Evolutionary conservation across 2,329 filamentous ascomycete genomes (phyloP), one percentile per base, ranked within the genome.

Genomic region (Coniochaeta hoffmannii): DNA sequence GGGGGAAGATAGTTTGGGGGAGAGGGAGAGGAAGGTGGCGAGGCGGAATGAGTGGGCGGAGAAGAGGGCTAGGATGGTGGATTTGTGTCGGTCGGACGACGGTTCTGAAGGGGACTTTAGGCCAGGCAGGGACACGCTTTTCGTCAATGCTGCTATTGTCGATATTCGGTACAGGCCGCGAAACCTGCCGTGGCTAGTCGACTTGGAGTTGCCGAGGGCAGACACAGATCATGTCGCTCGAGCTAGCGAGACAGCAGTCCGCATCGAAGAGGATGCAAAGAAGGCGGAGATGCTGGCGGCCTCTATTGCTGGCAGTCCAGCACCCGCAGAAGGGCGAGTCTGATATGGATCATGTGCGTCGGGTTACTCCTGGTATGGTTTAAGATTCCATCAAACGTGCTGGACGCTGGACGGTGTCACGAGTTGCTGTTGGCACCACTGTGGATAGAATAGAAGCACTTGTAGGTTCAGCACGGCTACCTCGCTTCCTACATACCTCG

Each of bases 131-230:
- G 70, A 81, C 56, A 83, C 79, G 0, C 63, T 82, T 4, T 80
- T 83, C 60, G 71, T 83, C 9, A 84, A 84, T 62, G 80, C 78
- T 1, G 70, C 80, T 0, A 74, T 83, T 22, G 62, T 75, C 60
- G 69, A 59, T 3, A 31, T 26, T 15, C 53, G 55, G 9, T 46
- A 59, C 15, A 38, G 36, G 14, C n/a, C 49, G 28, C n/a, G 38
- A 12, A 60, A 63, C 32, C 34, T 61, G 11, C 59, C 62, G 22
- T 63, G 62, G 62, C 26, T 61, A 1, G 53, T 63, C 19, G 60
- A 61, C 11, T 24, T 63, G 3, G 62, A 62, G 32, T 56, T 63
- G 15, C 30, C 49, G n/a, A 26, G 5, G 19, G 49, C 49, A 4
- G 32, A 4, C 15, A 28, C 32, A 3, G 30, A 51, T 10, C 28